Conservation (phyloP, 176 grass and related monocot species). For the Rhynchospora tenuis region DNA sequence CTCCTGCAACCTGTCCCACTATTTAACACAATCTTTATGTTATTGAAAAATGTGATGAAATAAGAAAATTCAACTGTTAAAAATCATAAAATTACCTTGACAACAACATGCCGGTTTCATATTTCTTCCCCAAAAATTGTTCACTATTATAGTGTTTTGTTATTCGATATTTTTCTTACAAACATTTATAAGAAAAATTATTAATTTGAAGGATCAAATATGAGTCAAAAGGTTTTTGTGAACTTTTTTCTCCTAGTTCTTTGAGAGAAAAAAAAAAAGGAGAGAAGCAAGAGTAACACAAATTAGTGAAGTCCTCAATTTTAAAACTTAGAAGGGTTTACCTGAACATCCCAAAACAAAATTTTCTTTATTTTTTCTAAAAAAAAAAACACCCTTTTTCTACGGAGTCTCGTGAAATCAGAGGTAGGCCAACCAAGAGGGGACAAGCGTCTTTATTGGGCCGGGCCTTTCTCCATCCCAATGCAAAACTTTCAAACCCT, state of each 20-base stretch:
- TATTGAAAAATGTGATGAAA: background rate
- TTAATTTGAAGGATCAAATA: background rate
- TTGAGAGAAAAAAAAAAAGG: background rate
- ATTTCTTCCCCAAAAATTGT: background rate
- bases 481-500: conserved; percentile 12
- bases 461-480: conserved; percentile 26
- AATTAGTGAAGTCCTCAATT: background rate
- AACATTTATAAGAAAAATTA: background rate
- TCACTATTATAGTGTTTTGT: background rate
- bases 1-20: background rate
- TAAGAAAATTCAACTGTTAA: too few species aligned
- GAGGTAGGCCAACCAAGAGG: background rate
- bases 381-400: background rate
- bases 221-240: too few species aligned
- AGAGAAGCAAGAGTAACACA: background rate
- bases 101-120: background rate
- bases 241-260: background rate
- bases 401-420: conserved; percentile 9
- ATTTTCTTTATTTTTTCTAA: background rate
- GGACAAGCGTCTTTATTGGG: conserved; percentile 16
- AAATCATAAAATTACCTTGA: background rate
- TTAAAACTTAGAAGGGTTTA: background rate
- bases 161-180: background rate
- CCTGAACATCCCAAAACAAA: background rate
- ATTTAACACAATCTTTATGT: background rate